Evolutionary conservation across 2,329 filamentous ascomycete species (phyloP), one percentile per base, ranked within the genome.

Genomic region (Exophiala sideris): DNA sequence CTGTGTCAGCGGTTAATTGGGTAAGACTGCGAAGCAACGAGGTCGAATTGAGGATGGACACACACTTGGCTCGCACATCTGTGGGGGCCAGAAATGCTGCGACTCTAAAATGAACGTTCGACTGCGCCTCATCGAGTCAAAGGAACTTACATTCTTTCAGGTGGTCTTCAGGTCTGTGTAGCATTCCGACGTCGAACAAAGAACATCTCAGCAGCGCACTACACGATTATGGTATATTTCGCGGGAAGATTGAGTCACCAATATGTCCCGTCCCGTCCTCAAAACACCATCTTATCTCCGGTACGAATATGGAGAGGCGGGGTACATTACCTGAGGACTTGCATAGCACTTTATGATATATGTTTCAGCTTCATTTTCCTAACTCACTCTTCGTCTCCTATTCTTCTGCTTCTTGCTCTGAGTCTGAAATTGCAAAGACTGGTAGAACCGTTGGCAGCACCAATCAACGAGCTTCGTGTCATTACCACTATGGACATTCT

Each of bases 1-100:
- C 53, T 54, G 55, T 57, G 55, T 47, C 21, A 32, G 51, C 48
- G 50, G 50, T 50, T 59, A 48, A 49, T 38, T 39, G 40, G 48
- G 34, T 50, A 39, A 45, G 48, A 50, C 42, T 49, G 51, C 33
- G 24, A 29, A 39, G 14, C 14, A 39, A 39, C 20, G 45, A 24
- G 18, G 33, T 44, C 10, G 21, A 29, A 41, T 20, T 41, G 34
- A 38, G 45, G 18, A 24, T 20, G 20, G 20, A 29, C 2, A 29
- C 24, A 38, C 12, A 20, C 45, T 47, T 38, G 29, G 45, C 45
- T 34, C n/a, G 18, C 49, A 44, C 10, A 20, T 33, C 24, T 24
- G 21, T 20, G 16, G 41, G 35, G 34, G 41, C 40, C 20, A 38
- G 20, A 29, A 29, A 8, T 29, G 24, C 14, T 38, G 5, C 21